Conservation (phyloP, 345 rosid species). For the Corchorus olitorius region DNA sequence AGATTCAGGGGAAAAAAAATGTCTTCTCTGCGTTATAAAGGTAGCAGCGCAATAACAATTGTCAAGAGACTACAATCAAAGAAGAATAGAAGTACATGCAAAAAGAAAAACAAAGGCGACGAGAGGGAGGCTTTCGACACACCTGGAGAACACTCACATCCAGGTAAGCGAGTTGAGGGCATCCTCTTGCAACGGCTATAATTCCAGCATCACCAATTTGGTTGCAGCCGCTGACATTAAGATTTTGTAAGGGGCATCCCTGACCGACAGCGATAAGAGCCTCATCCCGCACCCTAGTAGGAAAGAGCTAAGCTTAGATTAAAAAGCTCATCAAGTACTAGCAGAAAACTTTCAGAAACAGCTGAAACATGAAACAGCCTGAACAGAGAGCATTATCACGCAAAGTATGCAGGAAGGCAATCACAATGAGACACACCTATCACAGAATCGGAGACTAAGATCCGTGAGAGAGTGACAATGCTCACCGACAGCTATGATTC, state of each 20-base stretch:
- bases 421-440: slow-evolving; percentile 48
- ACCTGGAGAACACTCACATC: slow-evolving; percentile 94
- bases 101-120: neutral
- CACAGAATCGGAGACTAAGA: slow-evolving; percentile 88
- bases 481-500: slow-evolving; percentile 75
- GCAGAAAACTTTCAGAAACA: slow-evolving; percentile 1
- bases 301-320: neutral
- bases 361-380: neutral
- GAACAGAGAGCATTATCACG: neutral
- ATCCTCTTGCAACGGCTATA: slow-evolving; percentile 80
- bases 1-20: neutral
- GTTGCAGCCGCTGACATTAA: slow-evolving; percentile 89
- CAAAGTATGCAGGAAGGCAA: neutral
- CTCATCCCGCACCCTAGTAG: slow-evolving; percentile 74
- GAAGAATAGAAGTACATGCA: neutral
- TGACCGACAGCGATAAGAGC: slow-evolving; percentile 73
- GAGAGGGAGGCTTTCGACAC: slow-evolving; percentile 7
- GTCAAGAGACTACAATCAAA: neutral
- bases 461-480: slow-evolving; percentile 73
- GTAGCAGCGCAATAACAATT: neutral
- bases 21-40: neutral
- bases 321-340: neutral
- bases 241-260: slow-evolving; percentile 74
- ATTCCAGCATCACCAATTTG: slow-evolving; percentile 83
- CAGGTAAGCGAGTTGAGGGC: slow-evolving; percentile 70